Evolutionary conservation across 768 basidiomycete species (phyloP), one percentile per base, ranked within the genome.

Genomic region (Pleurotus sapidus): DNA sequence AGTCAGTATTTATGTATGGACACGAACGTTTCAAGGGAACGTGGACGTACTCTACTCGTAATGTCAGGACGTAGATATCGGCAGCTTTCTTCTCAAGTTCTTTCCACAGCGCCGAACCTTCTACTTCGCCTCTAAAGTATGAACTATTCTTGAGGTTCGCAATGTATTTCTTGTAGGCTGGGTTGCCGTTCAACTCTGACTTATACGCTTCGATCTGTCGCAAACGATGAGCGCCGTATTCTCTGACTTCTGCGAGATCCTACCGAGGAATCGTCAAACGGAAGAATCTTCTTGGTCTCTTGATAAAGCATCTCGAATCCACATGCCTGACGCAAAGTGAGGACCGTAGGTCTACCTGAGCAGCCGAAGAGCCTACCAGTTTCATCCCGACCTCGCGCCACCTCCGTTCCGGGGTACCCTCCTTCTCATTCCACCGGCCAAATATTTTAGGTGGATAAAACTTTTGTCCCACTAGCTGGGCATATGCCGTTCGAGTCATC

Each of bases 261-360:
- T 64, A 88, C 87, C n/a, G 81, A 82, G 46, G 81, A 75, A 17
- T 66, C 64, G 4, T 71, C 60, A 39, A 65, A 71, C 55, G 81
- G 79, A 30, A 69, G 59, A 2, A 73, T 65, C 45, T 66, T 62
- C 70, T 89, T 88, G 58, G 83, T 88, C 67, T 94, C 94, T 67
- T 91, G 87, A 68, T 91, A 98, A 40, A 97, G 80, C 81, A 98
- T 99, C 74, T 99, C 97, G 60, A 98, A 98, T 1, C 97, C 97
- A 60, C 93, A 93, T 2, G 94, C 87, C 89, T 95, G 65, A 6
- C 46, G 5, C 23, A 38, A 49, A 24, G 38, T 38, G 12, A 45
- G 46, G 55, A 11, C 18, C 4, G 30, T 34, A 34, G 15, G 51
- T 47, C 27, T 43, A 5, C 23, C 17, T 48, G 12, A 20, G 39